phyloP scores from a whole-genome alignment of 257 asterid genomes.

The Perilla frutescens region DNA sequence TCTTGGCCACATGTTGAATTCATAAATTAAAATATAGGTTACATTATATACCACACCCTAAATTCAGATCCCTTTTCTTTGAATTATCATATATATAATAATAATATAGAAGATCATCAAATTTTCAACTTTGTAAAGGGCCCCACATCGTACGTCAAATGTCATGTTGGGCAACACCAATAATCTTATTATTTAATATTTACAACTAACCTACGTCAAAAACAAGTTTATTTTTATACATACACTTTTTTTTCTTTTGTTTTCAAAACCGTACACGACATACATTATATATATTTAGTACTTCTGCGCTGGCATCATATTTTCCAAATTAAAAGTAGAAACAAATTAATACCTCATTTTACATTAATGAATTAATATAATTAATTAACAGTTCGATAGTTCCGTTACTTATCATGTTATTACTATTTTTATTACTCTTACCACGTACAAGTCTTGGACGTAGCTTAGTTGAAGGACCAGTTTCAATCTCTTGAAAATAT shows the following conservation, averaged over 20 bases:
- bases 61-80: not conserved
- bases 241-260: not conserved
- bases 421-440: too few species aligned
- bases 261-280: not conserved
- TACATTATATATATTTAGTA: too few species aligned
- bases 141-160: slow-evolving; percentile 37
- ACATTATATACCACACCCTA: not conserved
- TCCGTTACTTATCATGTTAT: too few species aligned
- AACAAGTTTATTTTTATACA: not conserved
- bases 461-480: too few species aligned
- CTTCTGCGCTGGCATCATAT: not conserved
- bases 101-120: not conserved
- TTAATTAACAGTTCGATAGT: too few species aligned
- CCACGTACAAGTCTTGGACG: too few species aligned
- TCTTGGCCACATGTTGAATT: slow-evolving; percentile 13
- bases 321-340: not conserved
- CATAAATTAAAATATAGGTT: not conserved
- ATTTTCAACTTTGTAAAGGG: slow-evolving; percentile 4
- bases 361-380: not conserved
- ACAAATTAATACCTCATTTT: not conserved
- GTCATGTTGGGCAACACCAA: slow-evolving; percentile 24
- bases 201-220: slow-evolving; percentile 6
- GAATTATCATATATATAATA: not conserved
- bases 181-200: not conserved
- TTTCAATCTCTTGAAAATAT: too few species aligned